A percentile compares a stretch with the other conserved stretches of the same genome.
phyloP scores from a whole-genome alignment of 208 protist genomes.

The Leishmania braziliensis region DNA sequence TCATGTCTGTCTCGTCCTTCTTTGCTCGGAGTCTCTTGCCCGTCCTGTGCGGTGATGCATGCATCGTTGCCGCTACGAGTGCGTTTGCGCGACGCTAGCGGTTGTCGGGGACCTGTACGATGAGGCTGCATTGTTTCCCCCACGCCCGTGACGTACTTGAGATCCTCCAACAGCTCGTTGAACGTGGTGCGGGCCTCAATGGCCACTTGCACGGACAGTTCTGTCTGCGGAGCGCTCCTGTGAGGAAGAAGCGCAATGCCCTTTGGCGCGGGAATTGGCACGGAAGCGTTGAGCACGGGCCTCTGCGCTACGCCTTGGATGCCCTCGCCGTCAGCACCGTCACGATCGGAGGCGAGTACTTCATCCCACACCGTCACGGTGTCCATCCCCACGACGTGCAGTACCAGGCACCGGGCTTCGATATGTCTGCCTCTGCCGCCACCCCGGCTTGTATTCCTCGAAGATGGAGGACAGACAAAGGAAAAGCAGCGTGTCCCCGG shows the following conservation, averaged over 20 bases:
- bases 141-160: conserved; percentile 23
- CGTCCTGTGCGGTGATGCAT: not conserved
- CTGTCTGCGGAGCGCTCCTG: not conserved
- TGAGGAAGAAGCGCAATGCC: no score
- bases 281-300: not conserved
- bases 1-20: not conserved
- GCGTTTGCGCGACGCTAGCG: not conserved
- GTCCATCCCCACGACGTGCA: conserved; percentile 30
- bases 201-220: conserved; percentile 7
- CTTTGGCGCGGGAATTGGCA: not conserved
- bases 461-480: not conserved
- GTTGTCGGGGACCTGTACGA: not conserved
- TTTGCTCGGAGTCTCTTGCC: no score
- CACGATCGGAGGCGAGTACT: not conserved
- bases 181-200: conserved; percentile 23
- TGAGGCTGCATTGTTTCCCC: not conserved
- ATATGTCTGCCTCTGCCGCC: not conserved
- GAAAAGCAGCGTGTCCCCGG: not conserved
- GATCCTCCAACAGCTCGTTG: conserved; percentile 20
- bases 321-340: not conserved
- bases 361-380: not conserved
- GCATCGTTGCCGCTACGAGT: not conserved
- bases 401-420: conserved; percentile 20
- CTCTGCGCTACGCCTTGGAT: not conserved
- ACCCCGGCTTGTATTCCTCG: not conserved